Percentiles rank a stretch among this genome's conserved stretches.
These are phyloP conservation scores for Conticribra guillardii DNA, from an alignment of 108 stramenopile species.

Conservation along the genomic window DNA sequence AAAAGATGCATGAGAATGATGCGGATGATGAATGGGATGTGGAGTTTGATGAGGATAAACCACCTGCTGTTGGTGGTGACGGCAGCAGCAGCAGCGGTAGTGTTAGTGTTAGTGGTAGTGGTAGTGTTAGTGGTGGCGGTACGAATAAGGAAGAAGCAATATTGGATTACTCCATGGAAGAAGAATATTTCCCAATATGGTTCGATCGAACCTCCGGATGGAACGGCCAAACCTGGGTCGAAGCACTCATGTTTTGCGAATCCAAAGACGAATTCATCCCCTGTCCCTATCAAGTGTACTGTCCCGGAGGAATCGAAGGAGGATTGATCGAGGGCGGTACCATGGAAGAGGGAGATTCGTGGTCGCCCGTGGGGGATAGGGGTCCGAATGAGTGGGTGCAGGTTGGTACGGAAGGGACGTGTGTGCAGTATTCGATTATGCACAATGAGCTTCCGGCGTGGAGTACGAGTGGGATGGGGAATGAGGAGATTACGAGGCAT, in stretches of 20 bases:
- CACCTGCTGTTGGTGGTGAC: too few species aligned
- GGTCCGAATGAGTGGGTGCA: background rate
- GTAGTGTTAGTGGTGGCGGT: too few species aligned
- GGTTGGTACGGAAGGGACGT: background rate
- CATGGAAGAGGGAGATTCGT: background rate
- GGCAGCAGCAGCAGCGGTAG: too few species aligned
- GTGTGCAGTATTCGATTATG: background rate
- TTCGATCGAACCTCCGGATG: conserved; percentile 1
- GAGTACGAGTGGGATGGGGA: conserved; percentile 3
- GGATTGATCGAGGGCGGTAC: background rate
- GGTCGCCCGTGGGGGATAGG: background rate
- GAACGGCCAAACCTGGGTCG: background rate
- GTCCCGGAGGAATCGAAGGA: background rate
- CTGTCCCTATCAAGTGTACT: background rate
- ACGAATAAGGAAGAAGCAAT: conserved; percentile 19
- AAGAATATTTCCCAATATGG: conserved; percentile 27
- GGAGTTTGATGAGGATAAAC: too few species aligned
- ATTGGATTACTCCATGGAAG: background rate
- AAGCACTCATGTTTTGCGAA: background rate
- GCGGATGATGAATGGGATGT: background rate
- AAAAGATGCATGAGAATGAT: conserved; percentile 1
- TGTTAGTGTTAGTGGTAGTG: too few species aligned
- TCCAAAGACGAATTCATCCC: background rate
- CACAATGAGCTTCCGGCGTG: conserved; percentile 11
- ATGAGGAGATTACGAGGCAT: conserved; percentile 30